phyloP scores from a whole-genome alignment of 2,329 filamentous ascomycete species.

The Phialophora chinensis region DNA sequence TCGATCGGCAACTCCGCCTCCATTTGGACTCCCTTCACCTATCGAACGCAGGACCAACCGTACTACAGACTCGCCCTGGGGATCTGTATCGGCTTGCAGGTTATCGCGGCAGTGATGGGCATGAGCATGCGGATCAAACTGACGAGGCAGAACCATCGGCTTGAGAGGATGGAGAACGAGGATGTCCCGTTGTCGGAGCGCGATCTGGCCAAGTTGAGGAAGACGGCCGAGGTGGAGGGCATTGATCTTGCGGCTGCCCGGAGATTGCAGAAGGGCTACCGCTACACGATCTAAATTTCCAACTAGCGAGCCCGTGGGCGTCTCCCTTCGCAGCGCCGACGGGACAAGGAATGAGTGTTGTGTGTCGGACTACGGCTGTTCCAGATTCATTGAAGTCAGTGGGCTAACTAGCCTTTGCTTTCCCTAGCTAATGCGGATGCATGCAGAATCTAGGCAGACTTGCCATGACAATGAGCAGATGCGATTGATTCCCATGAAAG shows the following conservation, averaged over 20 bases:
- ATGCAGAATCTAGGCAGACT: too few relatives aligned
- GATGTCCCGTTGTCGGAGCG: constrained; percentile 53
- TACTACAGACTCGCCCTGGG: constrained; percentile 52
- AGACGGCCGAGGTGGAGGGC: constrained; percentile 60
- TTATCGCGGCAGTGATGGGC: constrained; percentile 45
- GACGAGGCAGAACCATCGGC: constrained; percentile 55
- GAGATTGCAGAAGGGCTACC: constrained; percentile 60
- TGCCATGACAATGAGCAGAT: too few relatives aligned
- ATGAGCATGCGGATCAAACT: constrained; percentile 49
- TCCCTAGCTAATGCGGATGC: too few relatives aligned
- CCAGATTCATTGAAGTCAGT: too few relatives aligned
- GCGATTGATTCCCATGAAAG: too few relatives aligned
- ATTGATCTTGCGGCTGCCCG: constrained; percentile 58
- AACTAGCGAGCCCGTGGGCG: neutral
- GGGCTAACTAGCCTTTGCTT: too few relatives aligned
- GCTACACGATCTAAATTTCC: constrained; percentile 55
- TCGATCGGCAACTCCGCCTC: constrained; percentile 59
- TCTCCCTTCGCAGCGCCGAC: neutral
- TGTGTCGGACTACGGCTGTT: too few relatives aligned
- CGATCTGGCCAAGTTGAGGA: constrained; percentile 55
- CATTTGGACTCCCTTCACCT: constrained; percentile 61
- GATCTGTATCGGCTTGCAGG: constrained; percentile 50
- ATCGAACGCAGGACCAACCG: constrained; percentile 48
- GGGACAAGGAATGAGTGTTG: neutral
- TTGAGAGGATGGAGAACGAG: constrained; percentile 58